phyloP scores from a whole-genome alignment of 306 rosid genomes.

The Dalbergia cochinchinensis region DNA sequence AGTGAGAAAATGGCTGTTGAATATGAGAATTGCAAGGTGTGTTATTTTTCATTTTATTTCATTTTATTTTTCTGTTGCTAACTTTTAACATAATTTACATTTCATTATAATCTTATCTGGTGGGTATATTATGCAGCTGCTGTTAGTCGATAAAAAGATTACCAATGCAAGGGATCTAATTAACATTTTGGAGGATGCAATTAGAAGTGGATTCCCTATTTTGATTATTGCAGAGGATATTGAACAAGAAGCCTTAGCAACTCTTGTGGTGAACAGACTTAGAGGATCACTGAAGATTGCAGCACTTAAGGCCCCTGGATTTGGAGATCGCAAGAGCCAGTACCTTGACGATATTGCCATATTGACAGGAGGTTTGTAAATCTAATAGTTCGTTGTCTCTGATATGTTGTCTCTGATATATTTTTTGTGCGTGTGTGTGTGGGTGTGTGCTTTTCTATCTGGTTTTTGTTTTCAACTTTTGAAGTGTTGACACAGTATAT shows the following conservation, averaged over 20 bases:
- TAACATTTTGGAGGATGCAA: slow-evolving; percentile 92
- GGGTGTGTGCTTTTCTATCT: too few relatives aligned
- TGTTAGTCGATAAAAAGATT: slow-evolving; percentile 93
- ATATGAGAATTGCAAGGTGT: slow-evolving; percentile 94
- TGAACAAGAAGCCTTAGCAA: slow-evolving; percentile 98
- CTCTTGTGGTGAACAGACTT: slow-evolving; percentile 95
- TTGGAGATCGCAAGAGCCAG: slow-evolving; percentile 99
- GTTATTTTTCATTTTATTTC: neutral
- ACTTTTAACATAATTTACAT: neutral
- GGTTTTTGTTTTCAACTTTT: neutral
- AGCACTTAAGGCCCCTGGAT: slow-evolving; percentile 98
- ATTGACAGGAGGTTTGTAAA: slow-evolving; percentile 80
- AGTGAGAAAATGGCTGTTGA: slow-evolving; percentile 98
- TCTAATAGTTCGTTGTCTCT: neutral
- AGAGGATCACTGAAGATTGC: slow-evolving; percentile 98
- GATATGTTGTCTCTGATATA: too few relatives aligned
- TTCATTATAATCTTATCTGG: neutral
- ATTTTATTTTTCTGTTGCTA: neutral
- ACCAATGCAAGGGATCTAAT: slow-evolving; percentile 94
- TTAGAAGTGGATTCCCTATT: slow-evolving; percentile 88
- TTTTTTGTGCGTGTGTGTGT: too few relatives aligned
- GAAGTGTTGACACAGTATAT: slow-evolving; percentile 2
- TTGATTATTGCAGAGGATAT: slow-evolving; percentile 90
- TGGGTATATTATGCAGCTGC: slow-evolving; percentile 70
- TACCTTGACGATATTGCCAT: slow-evolving; percentile 98